phyloP scores from a whole-genome alignment of 2,329 filamentous ascomycete genomes.

The Stemphylium beticola region DNA sequence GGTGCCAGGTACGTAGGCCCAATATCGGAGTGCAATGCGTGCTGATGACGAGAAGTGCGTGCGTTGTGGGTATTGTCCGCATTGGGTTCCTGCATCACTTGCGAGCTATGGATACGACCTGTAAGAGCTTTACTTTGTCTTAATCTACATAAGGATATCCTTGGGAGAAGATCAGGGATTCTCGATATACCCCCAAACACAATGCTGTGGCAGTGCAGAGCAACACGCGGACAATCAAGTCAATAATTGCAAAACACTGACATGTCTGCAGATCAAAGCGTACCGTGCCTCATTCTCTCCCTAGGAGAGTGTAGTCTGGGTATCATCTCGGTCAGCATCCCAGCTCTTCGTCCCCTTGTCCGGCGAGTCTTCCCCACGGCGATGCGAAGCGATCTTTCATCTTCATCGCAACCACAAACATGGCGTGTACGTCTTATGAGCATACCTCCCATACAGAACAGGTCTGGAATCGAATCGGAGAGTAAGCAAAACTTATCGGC shows the following conservation, averaged over 20 bases:
- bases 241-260: background rate
- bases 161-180: background rate
- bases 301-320: constrained; percentile 40
- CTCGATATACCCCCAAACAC: background rate
- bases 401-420: constrained; percentile 1
- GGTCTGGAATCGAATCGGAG: background rate
- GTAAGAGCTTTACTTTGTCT: constrained; percentile 19
- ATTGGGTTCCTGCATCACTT: constrained; percentile 28
- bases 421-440: constrained; percentile 1
- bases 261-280: constrained; percentile 19
- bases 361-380: constrained; percentile 25
- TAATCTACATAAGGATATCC: background rate
- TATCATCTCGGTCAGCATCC: constrained; percentile 38
- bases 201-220: background rate
- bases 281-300: constrained; percentile 30
- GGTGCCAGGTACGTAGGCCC: constrained; percentile 30
- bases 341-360: constrained; percentile 33
- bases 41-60: constrained; percentile 23
- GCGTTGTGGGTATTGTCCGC: constrained; percentile 30
- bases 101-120: constrained; percentile 29
- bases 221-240: background rate
- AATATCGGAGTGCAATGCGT: background rate
- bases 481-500: constrained; percentile 2
- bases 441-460: background rate
- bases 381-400: constrained; percentile 3